Conservation (phyloP, 257 asterid genomes). For the Ehretia macrophylla region DNA sequence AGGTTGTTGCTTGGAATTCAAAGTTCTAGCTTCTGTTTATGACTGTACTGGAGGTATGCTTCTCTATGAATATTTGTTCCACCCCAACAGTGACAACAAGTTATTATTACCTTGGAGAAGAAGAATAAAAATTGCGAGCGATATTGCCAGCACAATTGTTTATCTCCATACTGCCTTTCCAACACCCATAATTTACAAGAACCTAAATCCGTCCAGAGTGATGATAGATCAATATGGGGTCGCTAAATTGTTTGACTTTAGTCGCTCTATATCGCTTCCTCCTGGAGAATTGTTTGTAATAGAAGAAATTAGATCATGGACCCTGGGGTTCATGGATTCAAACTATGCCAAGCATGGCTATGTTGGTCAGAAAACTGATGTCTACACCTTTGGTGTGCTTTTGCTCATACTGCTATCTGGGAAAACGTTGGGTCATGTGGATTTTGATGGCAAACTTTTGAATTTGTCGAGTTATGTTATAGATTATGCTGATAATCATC, state of each 20-base stretch:
- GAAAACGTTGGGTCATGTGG: not conserved
- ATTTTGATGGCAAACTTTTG: not conserved
- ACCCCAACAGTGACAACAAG: not conserved
- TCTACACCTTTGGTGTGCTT: slow-evolving; percentile 11
- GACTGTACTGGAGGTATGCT: slow-evolving; percentile 5
- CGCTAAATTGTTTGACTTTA: slow-evolving; percentile 14
- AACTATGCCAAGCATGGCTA: not conserved
- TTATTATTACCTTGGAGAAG: slow-evolving; percentile 9
- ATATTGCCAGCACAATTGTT: slow-evolving; percentile 12
- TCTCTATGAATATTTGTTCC: slow-evolving; percentile 1
- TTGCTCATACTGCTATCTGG: slow-evolving; percentile 8
- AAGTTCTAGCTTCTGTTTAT: slow-evolving; percentile 10
- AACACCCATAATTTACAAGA: slow-evolving; percentile 11
- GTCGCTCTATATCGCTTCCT: slow-evolving; percentile 6
- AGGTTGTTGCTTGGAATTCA: slow-evolving; percentile 18
- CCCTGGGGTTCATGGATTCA: slow-evolving; percentile 7
- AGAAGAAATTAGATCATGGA: slow-evolving; percentile 2
- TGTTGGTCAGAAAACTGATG: not conserved
- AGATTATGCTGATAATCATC: not conserved
- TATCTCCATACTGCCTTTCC: slow-evolving; percentile 19
- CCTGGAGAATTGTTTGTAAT: slow-evolving; percentile 16
- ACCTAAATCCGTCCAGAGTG: slow-evolving; percentile 9
- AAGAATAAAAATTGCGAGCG: slow-evolving; percentile 15
- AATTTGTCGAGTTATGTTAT: not conserved
- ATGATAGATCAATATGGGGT: slow-evolving; percentile 10